These are phyloP conservation scores for Yamadazyma dendronema DNA, from an alignment of 1,139 yeast genomes.

Conservation along the genomic window DNA sequence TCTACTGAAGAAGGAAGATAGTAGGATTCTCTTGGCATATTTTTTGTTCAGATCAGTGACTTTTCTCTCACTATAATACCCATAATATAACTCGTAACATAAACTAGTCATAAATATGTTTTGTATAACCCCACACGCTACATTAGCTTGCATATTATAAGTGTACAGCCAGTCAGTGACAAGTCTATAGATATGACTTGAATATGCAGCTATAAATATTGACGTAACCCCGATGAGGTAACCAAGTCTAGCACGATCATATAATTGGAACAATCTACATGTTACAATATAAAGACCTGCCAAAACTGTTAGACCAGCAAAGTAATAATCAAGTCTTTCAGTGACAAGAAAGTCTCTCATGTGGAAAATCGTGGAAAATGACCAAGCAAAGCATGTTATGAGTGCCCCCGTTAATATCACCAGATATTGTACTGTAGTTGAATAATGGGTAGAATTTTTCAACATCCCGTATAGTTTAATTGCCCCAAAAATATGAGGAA, in stretches of 20 bases:
- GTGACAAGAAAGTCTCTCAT: conserved; percentile 77
- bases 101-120: conserved; percentile 37
- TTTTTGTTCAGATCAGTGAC: conserved; percentile 23
- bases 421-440: conserved; percentile 28
- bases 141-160: conserved; percentile 91
- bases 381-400: conserved; percentile 86
- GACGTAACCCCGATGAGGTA: conserved; percentile 27
- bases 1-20: conserved; percentile 34
- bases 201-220: conserved; percentile 49
- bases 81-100: conserved; percentile 34
- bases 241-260: conserved; percentile 18
- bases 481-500: conserved; percentile 70
- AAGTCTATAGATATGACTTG: conserved; percentile 64
- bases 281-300: conserved; percentile 70
- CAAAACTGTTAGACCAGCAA: conserved; percentile 86
- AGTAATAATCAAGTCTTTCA: conserved; percentile 85
- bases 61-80: conserved; percentile 25
- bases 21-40: conserved; percentile 25
- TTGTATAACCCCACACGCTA: conserved; percentile 72
- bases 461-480: conserved; percentile 27
- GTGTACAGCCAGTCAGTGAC: conserved; percentile 83
- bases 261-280: conserved; percentile 46
- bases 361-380: conserved; percentile 82
- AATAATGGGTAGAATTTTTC: conserved; percentile 8
- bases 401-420: conserved; percentile 40